Evolutionary conservation across 495 filamentous ascomycete species (phyloP), one percentile per base, ranked within the genome.

Genomic region (Hypoxylon fragiforme): DNA sequence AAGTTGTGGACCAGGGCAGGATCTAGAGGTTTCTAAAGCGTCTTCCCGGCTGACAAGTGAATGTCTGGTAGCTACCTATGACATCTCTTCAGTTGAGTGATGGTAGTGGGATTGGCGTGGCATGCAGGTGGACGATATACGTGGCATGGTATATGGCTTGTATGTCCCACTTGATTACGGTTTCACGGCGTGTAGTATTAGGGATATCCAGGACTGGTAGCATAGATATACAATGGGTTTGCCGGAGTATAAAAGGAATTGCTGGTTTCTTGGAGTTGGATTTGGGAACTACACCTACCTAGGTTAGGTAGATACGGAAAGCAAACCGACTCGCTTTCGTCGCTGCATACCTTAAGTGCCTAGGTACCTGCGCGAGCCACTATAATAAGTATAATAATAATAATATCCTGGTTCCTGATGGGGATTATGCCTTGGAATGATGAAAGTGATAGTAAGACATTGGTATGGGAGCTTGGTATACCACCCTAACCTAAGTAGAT

Each of bases 1-100:
- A 62, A 47, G 37, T 56, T 26, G 55, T 54, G 30, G 49, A 57
- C n/a, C 56, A 54, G 38, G 63, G 63, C 26, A 58, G 63, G 37
- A 63, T 58, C 42, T 65, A 53, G 50, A 45, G 31, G 42, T 42
- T 53, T 49, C 43, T 44, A 15, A 34, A 31, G 12, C 20, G 47
- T 37, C 57, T 52, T 30, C 48, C 42, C 2, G 41, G 41, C 6
- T 37, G 28, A 3, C 12, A 35, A 26, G n/a, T n/a, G n/a, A n/a
- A n/a, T n/a, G n/a, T n/a, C n/a, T 11, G 3, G 24, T 22, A 19
- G 40, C 41, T 34, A 34, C 26, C 38, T 16, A 19, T 20, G 4
- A 44, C 37, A 28, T 28, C 24, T 4, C n/a, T n/a, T n/a, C 4
- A 6, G 15, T 24, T 36, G 11, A 11, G 21, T 5, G 9, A 16